Evolutionary conservation across 495 filamentous ascomycete genomes (phyloP).

Genomic region (Penicillium simplicissimum): DNA sequence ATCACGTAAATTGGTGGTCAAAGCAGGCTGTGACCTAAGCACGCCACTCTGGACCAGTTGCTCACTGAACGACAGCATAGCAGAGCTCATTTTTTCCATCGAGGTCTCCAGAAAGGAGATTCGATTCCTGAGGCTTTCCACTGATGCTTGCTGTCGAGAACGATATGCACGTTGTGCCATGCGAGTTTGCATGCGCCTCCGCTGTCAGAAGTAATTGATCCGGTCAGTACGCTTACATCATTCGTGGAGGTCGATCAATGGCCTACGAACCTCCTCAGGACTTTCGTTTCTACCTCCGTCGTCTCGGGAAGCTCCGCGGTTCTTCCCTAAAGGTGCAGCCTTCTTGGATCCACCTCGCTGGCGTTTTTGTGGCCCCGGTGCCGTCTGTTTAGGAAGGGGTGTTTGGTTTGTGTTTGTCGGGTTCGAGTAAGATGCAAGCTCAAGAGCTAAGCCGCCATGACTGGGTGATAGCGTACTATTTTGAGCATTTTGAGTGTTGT

Average conservation of each 20-base stretch:
- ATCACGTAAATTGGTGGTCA: slow-evolving; percentile 40
- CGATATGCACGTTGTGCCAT: slow-evolving; percentile 84
- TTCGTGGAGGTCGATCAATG: not conserved
- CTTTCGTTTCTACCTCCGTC: slow-evolving; percentile 11
- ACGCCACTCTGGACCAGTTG: slow-evolving; percentile 51
- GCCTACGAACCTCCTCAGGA: slow-evolving; percentile 27
- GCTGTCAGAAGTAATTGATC: slow-evolving; percentile 45
- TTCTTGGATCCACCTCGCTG: slow-evolving; percentile 8
- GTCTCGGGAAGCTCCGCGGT: slow-evolving; percentile 25
- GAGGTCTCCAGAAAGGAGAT: slow-evolving; percentile 64
- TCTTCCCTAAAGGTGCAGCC: slow-evolving; percentile 12
- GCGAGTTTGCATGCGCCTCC: slow-evolving; percentile 83
- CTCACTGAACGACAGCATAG: slow-evolving; percentile 71
- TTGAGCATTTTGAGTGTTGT: slow-evolving; percentile 5
- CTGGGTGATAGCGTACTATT: slow-evolving; percentile 5
- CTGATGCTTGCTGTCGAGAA: slow-evolving; percentile 78
- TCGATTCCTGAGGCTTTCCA: slow-evolving; percentile 67
- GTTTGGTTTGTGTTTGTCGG: slow-evolving; percentile 8
- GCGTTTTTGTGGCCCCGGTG: slow-evolving; percentile 11
- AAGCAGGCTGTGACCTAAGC: slow-evolving; percentile 34
- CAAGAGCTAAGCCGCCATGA: not conserved
- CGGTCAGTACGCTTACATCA: not conserved
- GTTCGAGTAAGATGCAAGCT: slow-evolving; percentile 3
- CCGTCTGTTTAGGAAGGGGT: slow-evolving; percentile 1
- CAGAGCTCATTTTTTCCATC: slow-evolving; percentile 72